Conservation (phyloP, 2,329 filamentous ascomycete genomes). For the Bipolaris zeicola region DNA sequence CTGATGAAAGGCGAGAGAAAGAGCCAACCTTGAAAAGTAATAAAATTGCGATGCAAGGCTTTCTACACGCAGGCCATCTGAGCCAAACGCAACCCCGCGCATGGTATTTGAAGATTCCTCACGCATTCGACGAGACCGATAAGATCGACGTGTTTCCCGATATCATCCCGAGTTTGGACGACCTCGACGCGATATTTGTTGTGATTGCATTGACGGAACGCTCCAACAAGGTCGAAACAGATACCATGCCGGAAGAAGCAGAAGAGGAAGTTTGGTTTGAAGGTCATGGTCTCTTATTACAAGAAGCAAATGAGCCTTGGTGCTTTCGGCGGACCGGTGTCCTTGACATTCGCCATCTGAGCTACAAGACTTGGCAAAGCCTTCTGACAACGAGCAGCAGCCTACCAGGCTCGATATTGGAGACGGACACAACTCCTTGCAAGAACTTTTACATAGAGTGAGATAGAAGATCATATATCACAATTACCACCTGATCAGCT, state of each 20-base stretch:
- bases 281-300: not conserved
- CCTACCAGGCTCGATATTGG: not conserved
- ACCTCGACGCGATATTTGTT: not conserved
- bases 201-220: not conserved
- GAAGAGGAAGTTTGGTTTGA: not conserved
- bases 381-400: not conserved
- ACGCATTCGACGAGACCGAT: not conserved
- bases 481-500: not conserved
- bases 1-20: not conserved
- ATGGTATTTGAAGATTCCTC: not conserved
- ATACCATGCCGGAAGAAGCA: not conserved
- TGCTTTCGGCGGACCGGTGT: not conserved
- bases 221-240: not conserved
- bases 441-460: not conserved
- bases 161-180: not conserved
- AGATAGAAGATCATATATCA: not conserved
- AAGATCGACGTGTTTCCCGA: not conserved
- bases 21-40: not conserved
- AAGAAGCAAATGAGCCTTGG: not conserved
- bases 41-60: not conserved
- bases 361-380: not conserved
- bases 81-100: not conserved
- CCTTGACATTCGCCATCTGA: not conserved
- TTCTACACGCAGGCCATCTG: not conserved
- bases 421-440: not conserved